These are phyloP conservation scores for Pseudotulostoma volvatum DNA, from an alignment of 495 filamentous ascomycete species.

Conservation along the genomic window DNA sequence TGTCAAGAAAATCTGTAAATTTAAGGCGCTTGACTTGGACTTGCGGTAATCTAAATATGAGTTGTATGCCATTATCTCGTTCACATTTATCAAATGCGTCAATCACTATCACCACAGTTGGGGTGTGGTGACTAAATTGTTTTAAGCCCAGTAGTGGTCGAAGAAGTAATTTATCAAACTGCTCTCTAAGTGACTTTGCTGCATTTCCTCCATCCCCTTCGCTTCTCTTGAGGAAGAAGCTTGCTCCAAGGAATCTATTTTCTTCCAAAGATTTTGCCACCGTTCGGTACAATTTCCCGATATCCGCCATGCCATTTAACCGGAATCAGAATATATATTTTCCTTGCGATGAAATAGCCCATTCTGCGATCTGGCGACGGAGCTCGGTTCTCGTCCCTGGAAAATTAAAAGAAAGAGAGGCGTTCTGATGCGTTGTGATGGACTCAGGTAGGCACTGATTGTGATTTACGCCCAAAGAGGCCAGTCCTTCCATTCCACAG, in stretches of 20 bases:
- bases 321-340: slow-evolving; percentile 26
- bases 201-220: slow-evolving; percentile 26
- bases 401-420: too few relatives aligned
- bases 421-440: too few relatives aligned
- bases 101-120: slow-evolving; percentile 25
- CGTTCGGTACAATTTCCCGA: slow-evolving; percentile 24
- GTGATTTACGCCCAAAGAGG: too few relatives aligned
- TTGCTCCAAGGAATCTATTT: slow-evolving; percentile 12
- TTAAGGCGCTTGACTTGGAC: too few relatives aligned
- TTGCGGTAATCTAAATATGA: slow-evolving; percentile 19
- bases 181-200: slow-evolving; percentile 23
- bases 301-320: slow-evolving; percentile 28
- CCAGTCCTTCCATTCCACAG: too few relatives aligned
- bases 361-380: slow-evolving; percentile 14
- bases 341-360: slow-evolving; percentile 9
- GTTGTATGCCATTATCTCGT: slow-evolving; percentile 18
- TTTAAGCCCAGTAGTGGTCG: slow-evolving; percentile 15
- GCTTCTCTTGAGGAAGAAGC: slow-evolving; percentile 38
- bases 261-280: slow-evolving; percentile 10
- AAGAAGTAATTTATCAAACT: too few relatives aligned
- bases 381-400: slow-evolving; percentile 19
- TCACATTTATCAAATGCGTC: slow-evolving; percentile 42
- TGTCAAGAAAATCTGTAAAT: slow-evolving; percentile 11
- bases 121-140: background rate
- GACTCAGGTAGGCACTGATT: too few relatives aligned